Evolutionary conservation across 2,329 filamentous ascomycete genomes (phyloP).

Genomic region (Fusarium sp.): DNA sequence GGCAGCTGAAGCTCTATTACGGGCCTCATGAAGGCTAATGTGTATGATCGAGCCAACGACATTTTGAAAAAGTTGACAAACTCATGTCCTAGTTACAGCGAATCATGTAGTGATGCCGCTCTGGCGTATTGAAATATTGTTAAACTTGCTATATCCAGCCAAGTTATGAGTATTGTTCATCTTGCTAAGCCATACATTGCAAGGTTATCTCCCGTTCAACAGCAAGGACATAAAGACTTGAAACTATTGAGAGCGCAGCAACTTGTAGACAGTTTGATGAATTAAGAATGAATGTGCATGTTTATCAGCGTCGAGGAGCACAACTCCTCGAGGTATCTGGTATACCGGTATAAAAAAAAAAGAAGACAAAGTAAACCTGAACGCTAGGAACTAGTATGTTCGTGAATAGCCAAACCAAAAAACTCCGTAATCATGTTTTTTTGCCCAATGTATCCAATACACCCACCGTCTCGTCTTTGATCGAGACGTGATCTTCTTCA

Average conservation of each 20-base stretch:
- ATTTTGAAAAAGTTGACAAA: neutral
- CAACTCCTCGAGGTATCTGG: conserved; percentile 10
- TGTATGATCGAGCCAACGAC: neutral
- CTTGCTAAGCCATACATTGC: neutral
- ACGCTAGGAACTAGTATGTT: conserved; percentile 41
- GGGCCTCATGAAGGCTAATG: neutral
- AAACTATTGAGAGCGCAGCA: neutral
- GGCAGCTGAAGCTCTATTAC: neutral
- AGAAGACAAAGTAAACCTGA: conserved; percentile 27
- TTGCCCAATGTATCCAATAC: conserved; percentile 40
- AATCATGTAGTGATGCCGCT: neutral
- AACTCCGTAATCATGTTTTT: conserved; percentile 41
- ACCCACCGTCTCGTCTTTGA: conserved; percentile 18
- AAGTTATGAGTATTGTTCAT: neutral
- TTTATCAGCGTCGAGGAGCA: conserved; percentile 16
- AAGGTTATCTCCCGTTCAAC: neutral
- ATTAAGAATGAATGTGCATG: conserved; percentile 26
- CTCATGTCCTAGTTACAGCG: neutral
- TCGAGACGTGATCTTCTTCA: conserved; percentile 24
- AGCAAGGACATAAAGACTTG: neutral
- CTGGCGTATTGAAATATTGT: neutral
- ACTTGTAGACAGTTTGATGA: neutral
- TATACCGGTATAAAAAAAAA: neutral
- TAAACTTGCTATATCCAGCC: neutral
- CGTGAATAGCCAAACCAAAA: conserved; percentile 30